Evolutionary conservation across 495 filamentous ascomycete species (phyloP), one percentile per base, ranked within the genome.

Genomic region (Rhypophila decipiens): DNA sequence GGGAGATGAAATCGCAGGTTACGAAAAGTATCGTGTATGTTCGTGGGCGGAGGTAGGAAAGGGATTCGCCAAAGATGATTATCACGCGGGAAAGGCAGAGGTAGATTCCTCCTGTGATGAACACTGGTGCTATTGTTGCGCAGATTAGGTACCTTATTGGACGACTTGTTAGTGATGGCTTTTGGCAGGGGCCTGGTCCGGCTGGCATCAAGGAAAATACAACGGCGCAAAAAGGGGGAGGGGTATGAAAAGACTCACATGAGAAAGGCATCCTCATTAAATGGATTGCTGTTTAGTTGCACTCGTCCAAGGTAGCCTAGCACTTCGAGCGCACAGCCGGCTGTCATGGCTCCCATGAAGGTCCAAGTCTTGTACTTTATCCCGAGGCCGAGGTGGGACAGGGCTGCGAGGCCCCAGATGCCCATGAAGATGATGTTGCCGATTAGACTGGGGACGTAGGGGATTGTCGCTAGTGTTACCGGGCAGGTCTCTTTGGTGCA

Each of bases 21-120:
- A 84, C 68, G 66, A 85, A 76, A 37, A 70, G 61, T 35, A 63
- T 55, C 19, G 72, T 73, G 47, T 75, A 76, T 5, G 53, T 51
- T 24, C 68, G 55, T 1, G 83, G 83, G 57, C 55, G 69, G 48
- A 85, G 67, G 19, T 77, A 61, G 10, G 78, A 83, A 58, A 79
- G 68, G 53, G 78, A 71, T 35, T 61, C 64, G 49, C 78, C 83
- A 61, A 75, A 79, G 17, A 76, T 63, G 38, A 67, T 56, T 39
- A 85, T 74, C 40, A 83, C 72, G 45, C 78, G 69, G 0, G 73
- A 66, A 5, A 63, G 67, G 57, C 75, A 82, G 24, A 84, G 72
- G 52, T 86, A 86, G 46, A 86, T 75, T 39, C 71, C 76, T 0
- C 75, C 82, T 29, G 73, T 66, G 38, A 85, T 56, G 60, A 85